Evolutionary conservation across 176 grass and related monocot genomes (phyloP), one percentile per base, ranked within the genome.

Genomic region (Urochloa ruziziensis): DNA sequence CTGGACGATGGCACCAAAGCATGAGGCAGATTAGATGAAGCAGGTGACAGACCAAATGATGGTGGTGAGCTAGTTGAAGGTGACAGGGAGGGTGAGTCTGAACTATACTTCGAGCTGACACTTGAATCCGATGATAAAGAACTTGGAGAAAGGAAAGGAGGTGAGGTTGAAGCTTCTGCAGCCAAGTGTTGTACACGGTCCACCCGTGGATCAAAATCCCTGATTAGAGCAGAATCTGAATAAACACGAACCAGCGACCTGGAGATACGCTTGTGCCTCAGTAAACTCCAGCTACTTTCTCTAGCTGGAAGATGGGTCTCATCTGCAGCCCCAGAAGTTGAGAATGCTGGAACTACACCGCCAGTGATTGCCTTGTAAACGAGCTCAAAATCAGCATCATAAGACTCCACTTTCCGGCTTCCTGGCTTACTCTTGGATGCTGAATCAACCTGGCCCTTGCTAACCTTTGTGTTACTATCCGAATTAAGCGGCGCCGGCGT

Each of bases 281-380:
- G 70, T 59, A 74, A 30, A 70, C 93, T 99, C 97, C 97, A 99
- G 48, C 87, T 88, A 57, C 89, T 99, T 71, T 96, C 97, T 84
- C 97, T 99, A 62, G 93, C 78, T 10, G 97, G 97, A 86, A 99
- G 92, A 66, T 86, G 93, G 44, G 93, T 99, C 81, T 96, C 97
- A 47, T 85, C 69, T 36, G 37, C 91, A 78, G 81, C 58, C 21
- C 89, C 91, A 13, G 93, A 90, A 72, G 88, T 93, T 19, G 89
- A 96, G 80, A 99, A 96, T 32, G 93, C 85, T 67, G 97, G 97
- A 62, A 99, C 85, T 24, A 99, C 89, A 57, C 97, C 97, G 42
- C 93, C 97, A 39, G 89, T 62, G 77, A 96, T 87, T 11, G 97
- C 97, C 80, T 94, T 99, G 65, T 79, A 77, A 51, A 96, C 91